These are phyloP conservation scores for Talaromyces verruculosus DNA, from an alignment of 2,329 filamentous ascomycete genomes.

Conservation along the genomic window DNA sequence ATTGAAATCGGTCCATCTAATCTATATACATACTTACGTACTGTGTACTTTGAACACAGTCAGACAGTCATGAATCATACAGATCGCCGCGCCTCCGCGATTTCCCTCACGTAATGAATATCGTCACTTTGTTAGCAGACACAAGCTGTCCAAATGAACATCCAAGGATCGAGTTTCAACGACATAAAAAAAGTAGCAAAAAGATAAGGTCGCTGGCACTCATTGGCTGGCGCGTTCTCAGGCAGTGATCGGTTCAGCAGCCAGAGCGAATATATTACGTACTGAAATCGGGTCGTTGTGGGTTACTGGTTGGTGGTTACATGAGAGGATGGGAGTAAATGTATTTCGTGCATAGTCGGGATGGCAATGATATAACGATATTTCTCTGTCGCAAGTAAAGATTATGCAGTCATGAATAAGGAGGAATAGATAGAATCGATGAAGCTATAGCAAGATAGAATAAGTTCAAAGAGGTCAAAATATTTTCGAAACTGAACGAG, in stretches of 20 bases:
- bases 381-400: background rate
- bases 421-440: background rate
- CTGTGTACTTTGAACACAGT: background rate
- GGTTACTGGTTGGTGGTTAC: background rate
- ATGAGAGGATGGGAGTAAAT: background rate
- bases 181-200: conserved; percentile 7
- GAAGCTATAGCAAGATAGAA: background rate
- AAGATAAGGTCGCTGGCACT: background rate
- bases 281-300: conserved; percentile 8
- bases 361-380: no score
- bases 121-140: background rate
- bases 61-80: conserved; percentile 6
- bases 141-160: background rate
- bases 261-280: conserved; percentile 8
- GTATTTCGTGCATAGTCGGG: background rate
- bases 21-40: background rate
- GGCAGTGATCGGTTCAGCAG: conserved; percentile 2
- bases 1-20: background rate
- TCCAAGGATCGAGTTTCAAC: conserved; percentile 5
- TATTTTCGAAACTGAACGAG: background rate
- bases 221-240: conserved; percentile 1
- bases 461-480: background rate
- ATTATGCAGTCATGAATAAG: background rate
- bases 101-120: conserved; percentile 18
- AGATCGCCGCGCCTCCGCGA: background rate